phyloP scores from a whole-genome alignment of 176 grass and related monocot genomes.

The Triticum dicoccoides region DNA sequence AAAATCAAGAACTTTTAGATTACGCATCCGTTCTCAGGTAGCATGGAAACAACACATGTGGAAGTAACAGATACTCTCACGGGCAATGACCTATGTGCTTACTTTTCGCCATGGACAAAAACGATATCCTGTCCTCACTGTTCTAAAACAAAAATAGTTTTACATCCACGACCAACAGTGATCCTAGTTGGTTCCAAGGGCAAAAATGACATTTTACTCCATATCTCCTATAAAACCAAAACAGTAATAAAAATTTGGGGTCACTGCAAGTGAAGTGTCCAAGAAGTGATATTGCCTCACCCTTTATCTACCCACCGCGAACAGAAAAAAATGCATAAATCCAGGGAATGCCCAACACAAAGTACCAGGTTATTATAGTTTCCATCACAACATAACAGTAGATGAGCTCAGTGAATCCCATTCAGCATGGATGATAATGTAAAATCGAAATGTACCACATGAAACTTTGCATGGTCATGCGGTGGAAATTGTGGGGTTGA shows the following conservation, averaged over 20 bases:
- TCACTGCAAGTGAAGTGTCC: neutral
- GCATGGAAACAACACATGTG: neutral
- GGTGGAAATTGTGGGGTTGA: neutral
- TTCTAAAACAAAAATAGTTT: too few species aligned
- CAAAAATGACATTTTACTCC: too few species aligned
- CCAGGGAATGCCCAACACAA: neutral
- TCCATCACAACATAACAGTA: neutral
- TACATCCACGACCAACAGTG: too few species aligned
- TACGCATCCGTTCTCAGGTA: neutral
- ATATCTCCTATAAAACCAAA: neutral
- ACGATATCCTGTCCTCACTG: too few species aligned
- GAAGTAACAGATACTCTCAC: neutral
- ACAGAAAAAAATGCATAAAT: neutral
- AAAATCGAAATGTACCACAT: neutral
- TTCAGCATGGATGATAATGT: neutral
- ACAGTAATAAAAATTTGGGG: neutral
- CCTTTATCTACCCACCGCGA: neutral
- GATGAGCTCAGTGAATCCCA: neutral
- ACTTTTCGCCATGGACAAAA: too few species aligned
- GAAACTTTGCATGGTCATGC: neutral
- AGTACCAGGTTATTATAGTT: neutral
- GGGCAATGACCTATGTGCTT: too few species aligned
- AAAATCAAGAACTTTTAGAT: neutral
- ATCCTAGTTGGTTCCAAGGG: too few species aligned
- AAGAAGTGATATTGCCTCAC: neutral